Evolutionary conservation across 768 basidiomycete genomes (phyloP).

Genomic region (Lentinula edodes): DNA sequence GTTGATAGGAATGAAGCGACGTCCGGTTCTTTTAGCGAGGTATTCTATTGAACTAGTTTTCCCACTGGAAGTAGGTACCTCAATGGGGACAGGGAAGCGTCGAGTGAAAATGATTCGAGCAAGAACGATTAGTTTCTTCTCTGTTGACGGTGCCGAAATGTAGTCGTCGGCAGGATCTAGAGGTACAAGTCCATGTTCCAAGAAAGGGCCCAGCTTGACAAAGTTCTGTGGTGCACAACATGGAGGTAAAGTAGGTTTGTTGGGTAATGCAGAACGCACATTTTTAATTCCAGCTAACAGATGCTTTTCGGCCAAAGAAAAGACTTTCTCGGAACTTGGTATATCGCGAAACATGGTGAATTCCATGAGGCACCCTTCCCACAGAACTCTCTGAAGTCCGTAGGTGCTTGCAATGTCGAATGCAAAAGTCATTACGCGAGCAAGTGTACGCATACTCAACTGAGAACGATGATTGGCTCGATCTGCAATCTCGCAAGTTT

Average conservation of each 20-base stretch:
- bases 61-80: conserved; percentile 96
- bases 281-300: conserved; percentile 79
- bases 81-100: conserved; percentile 91
- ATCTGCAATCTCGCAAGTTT: conserved; percentile 78
- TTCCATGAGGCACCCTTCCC: conserved; percentile 97
- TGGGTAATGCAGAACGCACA: conserved; percentile 64
- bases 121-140: conserved; percentile 90
- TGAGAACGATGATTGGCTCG: conserved; percentile 91
- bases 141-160: conserved; percentile 92
- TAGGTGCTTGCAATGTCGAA: conserved; percentile 74
- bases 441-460: conserved; percentile 94
- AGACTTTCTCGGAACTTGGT: conserved; percentile 62
- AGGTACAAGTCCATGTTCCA: conserved; percentile 67
- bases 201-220: conserved; percentile 88
- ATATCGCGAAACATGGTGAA: conserved; percentile 93
- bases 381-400: conserved; percentile 79
- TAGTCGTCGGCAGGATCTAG: conserved; percentile 72
- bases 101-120: conserved; percentile 85
- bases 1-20: conserved; percentile 96
- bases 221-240: conserved; percentile 46
- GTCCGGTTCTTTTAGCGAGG: conserved; percentile 87
- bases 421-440: conserved; percentile 86
- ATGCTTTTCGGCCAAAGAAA: conserved; percentile 65
- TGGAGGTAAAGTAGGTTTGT: conserved; percentile 54
- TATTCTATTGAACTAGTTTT: conserved; percentile 98